phyloP scores from a whole-genome alignment of 805 yeast genomes.

The Jamesozyma hellenica region DNA sequence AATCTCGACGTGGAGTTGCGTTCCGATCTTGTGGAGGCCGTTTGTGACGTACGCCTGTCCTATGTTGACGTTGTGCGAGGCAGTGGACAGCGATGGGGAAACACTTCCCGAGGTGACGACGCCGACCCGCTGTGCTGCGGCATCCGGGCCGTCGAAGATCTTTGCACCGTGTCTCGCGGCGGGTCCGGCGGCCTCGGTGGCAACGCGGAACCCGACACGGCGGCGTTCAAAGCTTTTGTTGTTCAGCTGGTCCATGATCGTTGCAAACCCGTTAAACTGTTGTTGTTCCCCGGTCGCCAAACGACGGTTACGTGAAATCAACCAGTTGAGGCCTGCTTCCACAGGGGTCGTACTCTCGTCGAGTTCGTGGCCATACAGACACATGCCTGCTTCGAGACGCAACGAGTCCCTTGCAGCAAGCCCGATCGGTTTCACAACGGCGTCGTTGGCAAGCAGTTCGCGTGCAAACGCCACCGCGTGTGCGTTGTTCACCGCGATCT shows the following conservation, averaged over 20 bases:
- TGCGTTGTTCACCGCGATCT: constrained; percentile 62
- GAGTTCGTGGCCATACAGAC: constrained; percentile 89
- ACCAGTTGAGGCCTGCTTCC: constrained; percentile 84
- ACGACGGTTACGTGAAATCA: constrained; percentile 39
- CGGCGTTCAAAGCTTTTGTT: constrained; percentile 48
- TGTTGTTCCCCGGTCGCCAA: constrained; percentile 11
- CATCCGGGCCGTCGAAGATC: constrained; percentile 40
- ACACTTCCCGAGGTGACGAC: constrained; percentile 50
- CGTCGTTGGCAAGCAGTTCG: constrained; percentile 43
- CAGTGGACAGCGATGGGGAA: constrained; percentile 56
- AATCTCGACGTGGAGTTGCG: constrained; percentile 60
- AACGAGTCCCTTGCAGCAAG: constrained; percentile 97
- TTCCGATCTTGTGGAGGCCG: constrained; percentile 62
- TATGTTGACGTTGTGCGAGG: constrained; percentile 42
- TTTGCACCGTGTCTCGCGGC: constrained; percentile 80
- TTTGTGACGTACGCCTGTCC: constrained; percentile 85
- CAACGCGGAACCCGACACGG: constrained; percentile 61
- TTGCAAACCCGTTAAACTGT: constrained; percentile 66
- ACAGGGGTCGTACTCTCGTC: constrained; percentile 73
- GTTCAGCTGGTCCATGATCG: constrained; percentile 58
- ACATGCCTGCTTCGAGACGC: constrained; percentile 96
- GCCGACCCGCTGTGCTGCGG: constrained; percentile 44
- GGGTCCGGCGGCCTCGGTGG: constrained; percentile 84
- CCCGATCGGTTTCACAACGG: constrained; percentile 73
- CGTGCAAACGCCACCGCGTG: constrained; percentile 53